phyloP scores from a whole-genome alignment of 805 yeast genomes.

The Teunomyces kruisii region DNA sequence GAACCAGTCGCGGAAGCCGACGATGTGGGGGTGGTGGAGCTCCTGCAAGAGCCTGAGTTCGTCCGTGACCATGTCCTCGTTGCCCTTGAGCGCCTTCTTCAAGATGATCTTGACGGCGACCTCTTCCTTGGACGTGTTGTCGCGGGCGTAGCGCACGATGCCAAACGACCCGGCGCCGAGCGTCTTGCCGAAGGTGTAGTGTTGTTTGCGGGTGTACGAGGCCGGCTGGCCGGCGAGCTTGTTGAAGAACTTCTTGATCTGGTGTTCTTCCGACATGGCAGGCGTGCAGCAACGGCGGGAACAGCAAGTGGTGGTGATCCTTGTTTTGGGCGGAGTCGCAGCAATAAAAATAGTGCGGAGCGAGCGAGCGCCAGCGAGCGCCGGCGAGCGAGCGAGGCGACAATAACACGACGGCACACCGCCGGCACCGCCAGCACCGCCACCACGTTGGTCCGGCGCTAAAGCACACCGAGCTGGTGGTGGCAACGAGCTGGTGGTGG shows the following conservation, averaged over 20 bases:
- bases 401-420: too few relatives aligned
- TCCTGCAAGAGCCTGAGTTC: constrained; percentile 71
- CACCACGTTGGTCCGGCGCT: too few relatives aligned
- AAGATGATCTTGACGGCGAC: constrained; percentile 89
- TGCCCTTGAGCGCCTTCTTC: constrained; percentile 79
- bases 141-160: constrained; percentile 76
- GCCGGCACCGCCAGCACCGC: too few relatives aligned
- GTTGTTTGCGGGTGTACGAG: constrained; percentile 62
- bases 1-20: constrained; percentile 89
- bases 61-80: constrained; percentile 73
- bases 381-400: too few relatives aligned
- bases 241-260: constrained; percentile 42
- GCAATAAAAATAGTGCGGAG: neutral
- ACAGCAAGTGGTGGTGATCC: neutral
- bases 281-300: neutral
- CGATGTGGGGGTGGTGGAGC: constrained; percentile 81
- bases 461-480: too few relatives aligned
- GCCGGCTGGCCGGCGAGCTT: constrained; percentile 73
- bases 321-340: too few relatives aligned
- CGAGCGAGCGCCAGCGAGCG: too few relatives aligned
- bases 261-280: constrained; percentile 9
- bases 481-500: too few relatives aligned
- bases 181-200: constrained; percentile 77
- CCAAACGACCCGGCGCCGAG: constrained; percentile 97
- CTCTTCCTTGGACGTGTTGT: constrained; percentile 51